Evolutionary conservation across 129 eudicot species (phyloP), one percentile per base, ranked within the genome.

Genomic region (Helianthus tuberosus): DNA sequence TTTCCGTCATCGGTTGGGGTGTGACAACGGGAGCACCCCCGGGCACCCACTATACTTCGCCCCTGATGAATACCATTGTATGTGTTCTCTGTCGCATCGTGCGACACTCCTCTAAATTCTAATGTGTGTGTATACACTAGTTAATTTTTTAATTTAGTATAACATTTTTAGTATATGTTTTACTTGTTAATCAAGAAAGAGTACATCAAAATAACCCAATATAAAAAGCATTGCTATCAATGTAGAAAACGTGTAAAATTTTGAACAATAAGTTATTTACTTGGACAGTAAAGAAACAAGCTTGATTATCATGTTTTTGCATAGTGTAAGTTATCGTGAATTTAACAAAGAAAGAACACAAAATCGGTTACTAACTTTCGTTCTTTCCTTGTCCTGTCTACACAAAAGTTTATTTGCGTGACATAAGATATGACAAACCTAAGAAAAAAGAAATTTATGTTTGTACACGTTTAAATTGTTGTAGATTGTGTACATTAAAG

Each of bases 341-440:
- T 48, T n/a, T 47, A 13, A 52, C 11, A 17, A 6, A 32, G 44
- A 66, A 27, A 25, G 12, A 59, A 27, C 60, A 13, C 17, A 29
- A 48, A 25, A 48, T 68, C 11, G 9, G 64, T 68, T 49, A 27
- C 20, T 25, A 11, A 62, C 54, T 68, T 27, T 13, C 5, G 20
- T 5, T 6, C 15, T 66, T 66, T 46, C 67, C 20, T 23, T 1
- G 6, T 44, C 5, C 25, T 68, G 58, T 68, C 53, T 68, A 51
- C 43, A 29, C 58, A 48, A 32, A 68, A 68, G 17, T 48, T 11
- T 11, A 47, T 67, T 67, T 62, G 20, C 27, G 11, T 67, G 72
- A 47, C 55, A 66, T 66, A 66, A 17, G 17, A 46, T 23, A 23
- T 66, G 20, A 14, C 25, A 32, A 62, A 32, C 67, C 43, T 35